Evolutionary conservation across 2,329 filamentous ascomycete genomes (phyloP).

Genomic region (Chaetomiaceae sp.): DNA sequence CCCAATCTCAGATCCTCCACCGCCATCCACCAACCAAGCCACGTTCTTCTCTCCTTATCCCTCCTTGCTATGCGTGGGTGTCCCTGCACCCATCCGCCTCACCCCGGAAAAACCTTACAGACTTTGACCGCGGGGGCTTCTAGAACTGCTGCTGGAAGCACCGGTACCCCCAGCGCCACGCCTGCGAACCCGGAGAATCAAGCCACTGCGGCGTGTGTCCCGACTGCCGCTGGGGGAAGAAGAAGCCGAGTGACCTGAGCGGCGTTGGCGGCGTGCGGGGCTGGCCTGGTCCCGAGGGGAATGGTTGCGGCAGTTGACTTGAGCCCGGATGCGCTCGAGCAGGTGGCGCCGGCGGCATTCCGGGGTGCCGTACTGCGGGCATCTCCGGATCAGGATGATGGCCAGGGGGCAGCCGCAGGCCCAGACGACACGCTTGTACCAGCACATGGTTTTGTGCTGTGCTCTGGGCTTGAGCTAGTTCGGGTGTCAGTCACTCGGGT

Average conservation of each 20-base stretch:
- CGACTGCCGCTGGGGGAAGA: not conserved
- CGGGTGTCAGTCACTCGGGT: not conserved
- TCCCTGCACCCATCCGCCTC: no score
- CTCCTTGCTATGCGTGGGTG: no score
- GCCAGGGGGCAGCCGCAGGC: constrained; percentile 10
- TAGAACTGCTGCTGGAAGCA: not conserved
- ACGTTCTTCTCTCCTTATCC: no score
- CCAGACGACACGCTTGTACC: constrained; percentile 9
- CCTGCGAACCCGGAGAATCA: not conserved
- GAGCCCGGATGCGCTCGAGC: constrained; percentile 2
- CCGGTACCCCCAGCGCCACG: no score
- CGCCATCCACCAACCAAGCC: no score
- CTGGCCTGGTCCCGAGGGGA: not conserved
- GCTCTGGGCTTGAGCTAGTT: not conserved
- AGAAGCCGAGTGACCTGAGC: not conserved
- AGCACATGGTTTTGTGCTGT: constrained; percentile 12
- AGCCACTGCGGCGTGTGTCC: not conserved
- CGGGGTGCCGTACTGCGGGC: not conserved
- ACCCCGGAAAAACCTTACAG: no score
- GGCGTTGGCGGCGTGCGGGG: not conserved
- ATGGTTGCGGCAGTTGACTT: not conserved
- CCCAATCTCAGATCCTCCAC: no score
- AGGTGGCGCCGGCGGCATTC: constrained; percentile 10
- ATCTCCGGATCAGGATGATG: not conserved
- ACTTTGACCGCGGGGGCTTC: no score